Percentiles rank a stretch among this genome's conserved stretches.
These are phyloP conservation scores for Akanthomyces lecanii DNA, from an alignment of 2,329 filamentous ascomycete genomes.

Conservation along the genomic window DNA sequence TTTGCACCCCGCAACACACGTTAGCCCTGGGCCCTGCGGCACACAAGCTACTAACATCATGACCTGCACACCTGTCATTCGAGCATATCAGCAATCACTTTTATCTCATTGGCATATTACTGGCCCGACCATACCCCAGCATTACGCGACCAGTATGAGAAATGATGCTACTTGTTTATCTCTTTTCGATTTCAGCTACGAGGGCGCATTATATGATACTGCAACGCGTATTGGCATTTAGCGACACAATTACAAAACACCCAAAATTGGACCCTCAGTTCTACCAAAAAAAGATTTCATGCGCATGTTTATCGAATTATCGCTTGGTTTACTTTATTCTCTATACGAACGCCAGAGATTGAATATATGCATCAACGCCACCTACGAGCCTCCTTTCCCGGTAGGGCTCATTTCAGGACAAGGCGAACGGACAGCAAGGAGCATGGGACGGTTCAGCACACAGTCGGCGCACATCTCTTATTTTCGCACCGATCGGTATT, in stretches of 20 bases:
- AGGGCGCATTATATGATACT: not conserved
- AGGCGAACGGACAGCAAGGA: slow-evolving; percentile 4
- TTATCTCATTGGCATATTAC: not conserved
- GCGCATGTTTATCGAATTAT: not conserved
- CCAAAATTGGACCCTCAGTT: not conserved
- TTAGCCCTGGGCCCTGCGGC: not conserved
- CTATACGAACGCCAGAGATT: not conserved
- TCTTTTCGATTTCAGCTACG: not conserved
- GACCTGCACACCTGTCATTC: not conserved
- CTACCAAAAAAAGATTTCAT: slow-evolving; percentile 1
- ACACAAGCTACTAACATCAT: not conserved
- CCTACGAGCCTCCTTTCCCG: not conserved
- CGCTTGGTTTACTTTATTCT: not conserved
- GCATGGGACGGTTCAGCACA: not conserved
- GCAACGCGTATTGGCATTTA: not conserved
- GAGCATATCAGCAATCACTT: not conserved
- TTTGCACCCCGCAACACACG: slow-evolving; percentile 15
- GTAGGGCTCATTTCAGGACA: not conserved
- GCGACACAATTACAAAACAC: not conserved
- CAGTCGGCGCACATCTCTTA: not conserved
- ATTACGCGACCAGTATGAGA: not conserved
- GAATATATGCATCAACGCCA: not conserved
- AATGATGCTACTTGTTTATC: not conserved
- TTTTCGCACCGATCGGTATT: not conserved
- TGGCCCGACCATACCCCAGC: not conserved